Evolutionary conservation across 139 green algal genomes (phyloP), one percentile per base, ranked within the genome.

Genomic region (Coelastrella sp.): DNA sequence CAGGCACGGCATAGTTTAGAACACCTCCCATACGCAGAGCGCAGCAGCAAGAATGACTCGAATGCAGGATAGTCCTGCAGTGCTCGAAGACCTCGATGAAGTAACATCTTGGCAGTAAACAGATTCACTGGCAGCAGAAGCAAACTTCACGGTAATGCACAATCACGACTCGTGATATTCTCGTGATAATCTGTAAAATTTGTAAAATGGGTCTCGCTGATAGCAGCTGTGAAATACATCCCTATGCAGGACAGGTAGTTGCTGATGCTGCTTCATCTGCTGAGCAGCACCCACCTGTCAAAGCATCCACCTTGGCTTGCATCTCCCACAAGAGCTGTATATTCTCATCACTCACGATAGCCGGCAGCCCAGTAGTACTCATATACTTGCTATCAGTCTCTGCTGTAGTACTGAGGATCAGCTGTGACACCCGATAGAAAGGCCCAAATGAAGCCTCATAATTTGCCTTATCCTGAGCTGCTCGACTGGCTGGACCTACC

Each of bases 341-440:
- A 87, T 92, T 91, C n/a, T 24, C 78, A 14, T 59, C 60, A 1
- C 85, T 96, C 12, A 98, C 85, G 24, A 99, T 97, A 83, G 91
- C 59, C 0, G 96, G 96, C 56, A 93, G 89, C 7, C 93, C 93
- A 9, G 78, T 85, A 24, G 76, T 76, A n/a, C 92, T 85, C 24
- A 88, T 19, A 49, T 92, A 92, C 17, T 11, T 49, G 17, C 88
- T 65, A 7, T 65, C 49, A 35, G 75, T 84, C 11, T 85, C 70
- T 0, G 90, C 74, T 1, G 87, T 95, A 24, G 94, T 96, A 59
- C 85, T 94, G 19, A 97, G 80, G 78, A 92, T 95, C 35, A 98
- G 90, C 94, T 98, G 96, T 65, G 96, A 94, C 25, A 99, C 96
- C 15, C 97, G 92, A 85, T 98, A 99, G 85, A 99, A 99, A 14